phyloP scores from a whole-genome alignment of 441 rosid species.

The Populus hybrid region DNA sequence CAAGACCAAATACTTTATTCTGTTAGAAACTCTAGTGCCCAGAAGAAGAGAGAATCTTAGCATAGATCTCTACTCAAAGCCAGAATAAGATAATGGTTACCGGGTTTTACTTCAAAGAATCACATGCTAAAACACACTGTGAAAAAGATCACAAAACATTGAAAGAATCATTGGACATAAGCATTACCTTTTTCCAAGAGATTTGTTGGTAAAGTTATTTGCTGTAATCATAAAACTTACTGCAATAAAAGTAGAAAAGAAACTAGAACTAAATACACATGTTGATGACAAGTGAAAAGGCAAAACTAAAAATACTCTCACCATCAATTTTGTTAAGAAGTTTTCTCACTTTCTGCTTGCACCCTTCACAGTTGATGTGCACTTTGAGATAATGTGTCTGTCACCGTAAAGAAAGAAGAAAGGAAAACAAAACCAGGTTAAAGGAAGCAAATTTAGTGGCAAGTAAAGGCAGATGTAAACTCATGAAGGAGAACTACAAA shows the following conservation, averaged over 20 bases:
- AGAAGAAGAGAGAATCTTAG: too few species aligned
- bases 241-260: neutral
- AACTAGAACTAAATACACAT: neutral
- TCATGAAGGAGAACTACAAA: neutral
- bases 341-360: constrained; percentile 63
- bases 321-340: constrained; percentile 69
- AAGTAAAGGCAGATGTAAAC: neutral
- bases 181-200: neutral
- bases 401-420: neutral
- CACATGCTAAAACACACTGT: too few species aligned
- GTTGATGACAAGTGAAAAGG: neutral
- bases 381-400: constrained; percentile 68
- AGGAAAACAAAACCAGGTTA: constrained; percentile 2
- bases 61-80: neutral
- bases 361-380: constrained; percentile 75
- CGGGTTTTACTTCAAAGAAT: neutral
- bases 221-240: neutral
- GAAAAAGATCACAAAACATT: too few species aligned
- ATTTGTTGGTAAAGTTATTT: neutral
- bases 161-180: neutral
- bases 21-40: neutral
- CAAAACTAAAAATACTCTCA: constrained; percentile 5
- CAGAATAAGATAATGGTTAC: neutral
- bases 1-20: neutral
- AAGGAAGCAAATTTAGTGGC: neutral